Base-by-base conservation (phyloP, 768 basidiomycete species). In the Lentinula sp. region DNA sequence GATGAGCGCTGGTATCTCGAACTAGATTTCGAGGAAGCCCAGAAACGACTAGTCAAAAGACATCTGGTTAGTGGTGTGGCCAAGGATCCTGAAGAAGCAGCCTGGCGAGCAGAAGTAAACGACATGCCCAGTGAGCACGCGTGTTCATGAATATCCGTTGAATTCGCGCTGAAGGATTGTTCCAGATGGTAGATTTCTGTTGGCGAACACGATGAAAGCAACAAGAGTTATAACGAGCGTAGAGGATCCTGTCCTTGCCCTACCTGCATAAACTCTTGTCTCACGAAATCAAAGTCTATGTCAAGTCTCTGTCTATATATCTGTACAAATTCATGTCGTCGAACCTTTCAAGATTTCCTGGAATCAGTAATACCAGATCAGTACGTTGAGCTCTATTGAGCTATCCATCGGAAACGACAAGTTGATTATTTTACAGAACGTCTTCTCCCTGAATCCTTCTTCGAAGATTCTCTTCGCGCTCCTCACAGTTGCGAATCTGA, bases 1-100 rank as follows among this genome's bases (percentile, higher is more conserved):
- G 90, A 96, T 68, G 90, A 94, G 67, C 77, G 91, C 9, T 90
- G 91, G 82, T 88, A 85, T 74, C 72, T 97, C 33, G 74, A 85
- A 10, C 74, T 88, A 10, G 83, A 86, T 37, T 66, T 77, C 13
- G 74, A 73, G 9, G 79, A 81, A 62, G 91, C 88, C 0, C 78
- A 77, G 65, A 67, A 72, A 41, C 78, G 93, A 49, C 71, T 95
- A 10, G 79, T 91, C 3, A 80, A 77, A 62, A 78, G 94, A 35
- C 93, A 95, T 69, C 82, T 94, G n/a, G 70, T 77, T 49, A 93
- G 85, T 37, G 91, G 92, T 0, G 84, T 96, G 10, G 82, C 88
- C 8, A 82, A 77, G 65, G 81, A 86, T 66, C 65, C 72, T 69
- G 81, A 84, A 32, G 86, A 88, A 67, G 93, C 89, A 0, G 64